These are phyloP conservation scores for Sanghuangporus sanghuang DNA, from an alignment of 1,284 basidiomycete species.

Conservation along the genomic window DNA sequence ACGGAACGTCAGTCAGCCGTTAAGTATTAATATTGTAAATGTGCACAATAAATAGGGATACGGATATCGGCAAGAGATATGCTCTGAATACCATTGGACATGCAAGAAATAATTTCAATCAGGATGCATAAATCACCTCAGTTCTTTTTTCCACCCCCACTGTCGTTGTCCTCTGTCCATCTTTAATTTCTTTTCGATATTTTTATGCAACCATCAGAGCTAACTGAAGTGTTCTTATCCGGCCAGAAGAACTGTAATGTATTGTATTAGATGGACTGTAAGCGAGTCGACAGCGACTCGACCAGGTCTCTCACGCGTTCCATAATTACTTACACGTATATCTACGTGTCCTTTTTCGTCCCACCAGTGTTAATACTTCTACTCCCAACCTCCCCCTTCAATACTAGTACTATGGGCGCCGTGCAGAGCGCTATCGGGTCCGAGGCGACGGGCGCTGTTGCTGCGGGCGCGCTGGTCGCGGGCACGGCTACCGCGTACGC, in stretches of 20 bases:
- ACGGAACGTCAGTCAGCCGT: no score
- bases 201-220: background rate
- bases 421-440: conserved; percentile 36
- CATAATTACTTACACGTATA: background rate
- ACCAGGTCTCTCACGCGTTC: no score
- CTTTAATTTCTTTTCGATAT: background rate
- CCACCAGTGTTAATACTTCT: background rate
- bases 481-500: conserved; percentile 30
- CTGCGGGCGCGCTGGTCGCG: conserved; percentile 37
- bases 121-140: no score
- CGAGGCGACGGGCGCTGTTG: conserved; percentile 32
- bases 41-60: no score
- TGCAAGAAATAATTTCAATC: no score
- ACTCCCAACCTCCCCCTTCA: background rate
- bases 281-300: no score
- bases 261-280: no score
- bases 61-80: no score
- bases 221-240: background rate
- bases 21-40: no score
- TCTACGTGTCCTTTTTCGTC: background rate
- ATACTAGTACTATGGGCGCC: conserved; percentile 38
- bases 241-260: no score
- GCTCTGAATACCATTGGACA: no score
- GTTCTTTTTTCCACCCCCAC: no score
- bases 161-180: background rate